phyloP scores from a whole-genome alignment of 2,329 filamentous ascomycete genomes.

The Cyclaneusma minus region DNA sequence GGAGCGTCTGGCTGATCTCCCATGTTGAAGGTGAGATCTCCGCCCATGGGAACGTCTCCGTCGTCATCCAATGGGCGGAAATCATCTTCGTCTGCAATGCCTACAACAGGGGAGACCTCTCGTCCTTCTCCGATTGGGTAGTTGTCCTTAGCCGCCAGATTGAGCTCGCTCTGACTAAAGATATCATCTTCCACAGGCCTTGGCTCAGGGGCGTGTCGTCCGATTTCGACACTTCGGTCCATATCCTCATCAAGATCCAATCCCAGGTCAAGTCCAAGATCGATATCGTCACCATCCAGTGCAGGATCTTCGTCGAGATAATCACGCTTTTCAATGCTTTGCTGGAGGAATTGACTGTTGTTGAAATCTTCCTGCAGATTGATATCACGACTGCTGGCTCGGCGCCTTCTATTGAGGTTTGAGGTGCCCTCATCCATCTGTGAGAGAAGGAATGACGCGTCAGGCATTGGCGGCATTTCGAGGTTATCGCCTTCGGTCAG shows the following conservation, averaged over 20 bases:
- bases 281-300: conserved; percentile 47
- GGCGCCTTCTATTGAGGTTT: conserved; percentile 39
- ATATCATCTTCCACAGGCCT: conserved; percentile 56
- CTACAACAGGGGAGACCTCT: conserved; percentile 37
- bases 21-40: conserved; percentile 50
- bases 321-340: conserved; percentile 31
- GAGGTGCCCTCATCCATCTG: conserved; percentile 50
- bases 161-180: conserved; percentile 38
- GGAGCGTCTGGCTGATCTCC: conserved; percentile 40
- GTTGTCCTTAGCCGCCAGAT: conserved; percentile 40
- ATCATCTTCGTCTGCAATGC: conserved; percentile 30
- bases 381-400: conserved; percentile 46
- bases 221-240: conserved; percentile 66
- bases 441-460: conserved; percentile 70
- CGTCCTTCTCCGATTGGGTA: conserved; percentile 30
- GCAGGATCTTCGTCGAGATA: conserved; percentile 40
- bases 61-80: conserved; percentile 44
- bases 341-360: conserved; percentile 69
- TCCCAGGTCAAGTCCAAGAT: conserved; percentile 60
- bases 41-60: conserved; percentile 45
- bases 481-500: conserved; percentile 82
- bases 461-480: conserved; percentile 66
- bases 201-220: conserved; percentile 65
- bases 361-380: conserved; percentile 54
- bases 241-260: conserved; percentile 32